Evolutionary conservation across 1,284 basidiomycete species (phyloP).

Genomic region (Ganoderma boninense): DNA sequence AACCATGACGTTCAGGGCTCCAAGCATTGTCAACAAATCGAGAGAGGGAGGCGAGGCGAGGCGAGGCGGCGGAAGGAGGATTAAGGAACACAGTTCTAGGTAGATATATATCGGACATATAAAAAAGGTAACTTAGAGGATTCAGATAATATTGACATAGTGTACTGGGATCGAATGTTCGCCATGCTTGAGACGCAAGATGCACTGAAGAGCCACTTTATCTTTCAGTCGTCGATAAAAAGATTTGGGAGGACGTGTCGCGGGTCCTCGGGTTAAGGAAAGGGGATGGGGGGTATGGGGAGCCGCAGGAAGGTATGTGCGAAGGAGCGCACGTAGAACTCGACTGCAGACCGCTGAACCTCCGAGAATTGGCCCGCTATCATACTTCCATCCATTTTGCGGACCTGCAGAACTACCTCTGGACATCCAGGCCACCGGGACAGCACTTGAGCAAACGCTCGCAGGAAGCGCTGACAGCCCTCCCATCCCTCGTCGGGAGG

Average conservation of each 20-base stretch:
- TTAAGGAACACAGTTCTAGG: no score
- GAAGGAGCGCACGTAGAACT: slow-evolving; percentile 4
- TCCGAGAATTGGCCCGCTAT: background rate
- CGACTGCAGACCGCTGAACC: background rate
- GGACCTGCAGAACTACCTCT: background rate
- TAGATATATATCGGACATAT: no score
- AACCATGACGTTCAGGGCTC: background rate
- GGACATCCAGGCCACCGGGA: background rate
- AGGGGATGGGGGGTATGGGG: background rate
- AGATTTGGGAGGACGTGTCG: background rate
- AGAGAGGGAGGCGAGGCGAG: no score
- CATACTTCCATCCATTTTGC: background rate
- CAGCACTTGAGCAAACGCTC: background rate
- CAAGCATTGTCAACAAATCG: background rate
- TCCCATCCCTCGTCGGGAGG: background rate
- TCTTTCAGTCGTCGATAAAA: background rate
- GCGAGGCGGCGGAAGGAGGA: no score
- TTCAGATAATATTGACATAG: no score
- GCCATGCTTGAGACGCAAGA: no score
- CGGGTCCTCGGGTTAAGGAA: background rate
- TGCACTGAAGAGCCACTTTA: no score
- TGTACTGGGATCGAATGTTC: no score
- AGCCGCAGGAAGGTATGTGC: background rate
- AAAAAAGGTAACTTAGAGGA: no score
- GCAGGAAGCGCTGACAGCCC: background rate